phyloP scores from a whole-genome alignment of 2,329 filamentous ascomycete genomes.

The Pyricularia sp. region DNA sequence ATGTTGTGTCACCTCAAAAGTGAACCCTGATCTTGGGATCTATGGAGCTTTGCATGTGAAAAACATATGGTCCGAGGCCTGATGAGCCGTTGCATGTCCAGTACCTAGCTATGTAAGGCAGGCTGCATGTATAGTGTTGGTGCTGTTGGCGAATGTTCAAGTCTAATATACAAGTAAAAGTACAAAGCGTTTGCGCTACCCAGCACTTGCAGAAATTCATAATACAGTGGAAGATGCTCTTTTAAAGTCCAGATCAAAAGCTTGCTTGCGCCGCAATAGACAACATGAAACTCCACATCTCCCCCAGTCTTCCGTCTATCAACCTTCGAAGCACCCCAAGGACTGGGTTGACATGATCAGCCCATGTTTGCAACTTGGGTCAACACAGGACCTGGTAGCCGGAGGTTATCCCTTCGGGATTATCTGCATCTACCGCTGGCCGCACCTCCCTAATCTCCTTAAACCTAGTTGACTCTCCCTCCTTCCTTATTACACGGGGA shows the following conservation, averaged over 20 bases:
- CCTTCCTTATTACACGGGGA: neutral
- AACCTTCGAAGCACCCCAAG: neutral
- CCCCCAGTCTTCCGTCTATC: neutral
- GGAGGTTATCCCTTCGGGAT: neutral
- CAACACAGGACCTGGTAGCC: neutral
- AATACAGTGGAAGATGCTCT: neutral
- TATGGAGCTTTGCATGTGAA: neutral
- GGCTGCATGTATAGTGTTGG: neutral
- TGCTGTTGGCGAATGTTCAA: neutral
- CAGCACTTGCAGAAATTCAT: too few species aligned
- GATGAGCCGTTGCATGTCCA: neutral
- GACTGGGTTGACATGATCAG: neutral
- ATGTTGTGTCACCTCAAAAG: neutral
- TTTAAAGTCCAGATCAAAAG: neutral
- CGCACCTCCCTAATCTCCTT: neutral
- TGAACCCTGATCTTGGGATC: neutral
- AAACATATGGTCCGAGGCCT: neutral
- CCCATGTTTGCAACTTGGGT: neutral
- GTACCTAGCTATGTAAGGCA: too few species aligned
- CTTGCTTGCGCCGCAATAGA: neutral
- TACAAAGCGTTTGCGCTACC: too few species aligned
- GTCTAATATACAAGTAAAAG: neutral
- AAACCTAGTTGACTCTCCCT: neutral
- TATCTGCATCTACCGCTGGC: neutral
- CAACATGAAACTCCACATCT: neutral